Conservation (phyloP, 257 asterid species). For the Solanum paucissectum region DNA sequence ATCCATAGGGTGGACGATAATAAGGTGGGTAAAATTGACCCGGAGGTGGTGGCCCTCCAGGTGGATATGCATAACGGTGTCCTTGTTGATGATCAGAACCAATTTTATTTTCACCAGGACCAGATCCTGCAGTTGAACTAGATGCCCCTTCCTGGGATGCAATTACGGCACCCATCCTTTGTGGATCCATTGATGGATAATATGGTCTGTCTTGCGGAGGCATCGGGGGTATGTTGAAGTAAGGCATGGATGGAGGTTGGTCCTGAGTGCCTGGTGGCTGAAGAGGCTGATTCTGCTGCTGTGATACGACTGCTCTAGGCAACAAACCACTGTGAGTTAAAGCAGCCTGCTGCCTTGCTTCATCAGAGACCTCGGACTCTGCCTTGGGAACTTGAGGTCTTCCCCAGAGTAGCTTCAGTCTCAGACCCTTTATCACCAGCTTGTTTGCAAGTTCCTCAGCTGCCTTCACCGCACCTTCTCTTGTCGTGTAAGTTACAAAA, state of each 20-base stretch:
- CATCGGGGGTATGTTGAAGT: conserved; percentile 76
- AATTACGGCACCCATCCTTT: conserved; percentile 80
- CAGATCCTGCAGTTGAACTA: conserved; percentile 15
- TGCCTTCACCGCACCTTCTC: conserved; percentile 96
- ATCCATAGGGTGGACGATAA: conserved; percentile 52
- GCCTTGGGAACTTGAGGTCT: conserved; percentile 64
- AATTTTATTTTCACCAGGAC: conserved; percentile 40
- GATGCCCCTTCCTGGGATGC: conserved; percentile 61
- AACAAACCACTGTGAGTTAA: conserved; percentile 72
- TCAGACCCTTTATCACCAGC: conserved; percentile 72
- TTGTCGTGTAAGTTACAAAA: conserved; percentile 73
- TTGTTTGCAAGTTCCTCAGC: conserved; percentile 91
- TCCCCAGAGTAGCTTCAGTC: conserved; percentile 95
- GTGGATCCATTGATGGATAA: conserved; percentile 98
- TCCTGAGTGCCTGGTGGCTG: conserved; percentile 44
- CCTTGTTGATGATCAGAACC: conserved; percentile 29
- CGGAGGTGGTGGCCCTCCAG: conserved; percentile 44
- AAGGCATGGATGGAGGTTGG: conserved; percentile 57
- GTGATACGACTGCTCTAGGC: conserved; percentile 87
- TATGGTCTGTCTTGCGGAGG: conserved; percentile 67
- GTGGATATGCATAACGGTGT: conserved; percentile 44
- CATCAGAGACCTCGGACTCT: conserved; percentile 64
- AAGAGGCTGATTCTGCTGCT: conserved; percentile 74
- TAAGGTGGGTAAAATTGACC: conserved; percentile 64
- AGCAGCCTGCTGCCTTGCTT: conserved; percentile 64